Evolutionary conservation across 805 yeast genomes (phyloP).

Genomic region (Ogataea pini): DNA sequence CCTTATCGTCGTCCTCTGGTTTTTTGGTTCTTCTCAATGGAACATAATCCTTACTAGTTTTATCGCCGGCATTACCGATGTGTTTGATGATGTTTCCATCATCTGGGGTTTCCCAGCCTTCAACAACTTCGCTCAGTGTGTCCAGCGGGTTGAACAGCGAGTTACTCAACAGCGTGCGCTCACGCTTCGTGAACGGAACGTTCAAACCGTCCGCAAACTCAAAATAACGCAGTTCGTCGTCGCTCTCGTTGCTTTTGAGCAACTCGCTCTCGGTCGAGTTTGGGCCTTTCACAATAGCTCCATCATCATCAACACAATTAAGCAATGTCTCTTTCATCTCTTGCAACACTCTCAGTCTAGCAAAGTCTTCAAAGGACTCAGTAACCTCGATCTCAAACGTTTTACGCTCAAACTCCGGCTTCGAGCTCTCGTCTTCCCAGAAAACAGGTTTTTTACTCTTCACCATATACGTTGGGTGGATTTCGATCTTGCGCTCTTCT

Average conservation of each 20-base stretch:
- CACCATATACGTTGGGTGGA: conserved; percentile 51
- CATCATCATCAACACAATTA: conserved; percentile 42
- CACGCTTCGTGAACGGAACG: conserved; percentile 53
- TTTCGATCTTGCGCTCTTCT: conserved; percentile 32
- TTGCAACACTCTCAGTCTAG: conserved; percentile 54
- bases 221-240: conserved; percentile 47
- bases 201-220: conserved; percentile 80
- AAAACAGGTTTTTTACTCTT: conserved; percentile 42
- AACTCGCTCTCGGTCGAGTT: conserved; percentile 26
- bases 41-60: conserved; percentile 60
- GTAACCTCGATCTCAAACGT: conserved; percentile 42
- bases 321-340: conserved; percentile 76
- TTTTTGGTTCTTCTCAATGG: conserved; percentile 65
- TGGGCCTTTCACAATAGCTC: conserved; percentile 17
- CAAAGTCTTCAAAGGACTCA: conserved; percentile 54
- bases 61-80: conserved; percentile 31
- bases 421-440: conserved; percentile 30
- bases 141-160: conserved; percentile 66
- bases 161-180: conserved; percentile 67
- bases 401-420: conserved; percentile 31
- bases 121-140: conserved; percentile 30
- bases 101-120: conserved; percentile 40
- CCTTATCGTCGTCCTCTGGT: conserved; percentile 34
- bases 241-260: conserved; percentile 27
- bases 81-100: conserved; percentile 52